Conservation (phyloP, 1,139 yeast species). For the Pneumocystis carinii region DNA sequence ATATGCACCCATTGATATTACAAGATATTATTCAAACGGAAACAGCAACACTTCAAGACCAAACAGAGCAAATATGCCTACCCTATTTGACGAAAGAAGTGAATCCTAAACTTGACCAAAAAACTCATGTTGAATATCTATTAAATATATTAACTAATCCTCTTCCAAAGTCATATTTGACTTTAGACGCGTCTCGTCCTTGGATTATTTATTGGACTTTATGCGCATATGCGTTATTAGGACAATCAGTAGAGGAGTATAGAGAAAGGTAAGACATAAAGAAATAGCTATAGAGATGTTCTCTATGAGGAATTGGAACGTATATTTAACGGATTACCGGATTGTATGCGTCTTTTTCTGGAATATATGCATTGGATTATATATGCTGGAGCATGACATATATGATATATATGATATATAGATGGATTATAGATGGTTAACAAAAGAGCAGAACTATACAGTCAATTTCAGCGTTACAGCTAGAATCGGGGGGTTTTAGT, state of each 20-base stretch:
- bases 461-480: conserved; percentile 8
- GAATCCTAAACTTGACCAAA: conserved; percentile 1
- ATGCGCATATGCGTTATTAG: conserved; percentile 38
- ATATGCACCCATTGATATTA: not conserved
- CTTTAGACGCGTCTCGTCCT: conserved; percentile 73
- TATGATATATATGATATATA: not conserved
- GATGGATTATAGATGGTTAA: not conserved
- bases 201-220: conserved; percentile 83
- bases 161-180: conserved; percentile 36
- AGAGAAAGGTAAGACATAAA: not conserved
- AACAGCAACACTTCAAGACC: not conserved
- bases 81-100: not conserved
- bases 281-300: not conserved
- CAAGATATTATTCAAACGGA: not conserved
- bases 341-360: not conserved
- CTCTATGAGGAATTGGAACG: not conserved
- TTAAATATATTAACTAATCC: conserved; percentile 29
- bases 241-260: conserved; percentile 15
- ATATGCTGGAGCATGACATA: not conserved
- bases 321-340: not conserved
- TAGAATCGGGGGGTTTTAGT: conserved; percentile 49
- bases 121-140: conserved; percentile 30
- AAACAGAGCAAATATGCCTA: not conserved
- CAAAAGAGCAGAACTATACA: conserved; percentile 24
- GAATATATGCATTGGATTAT: conserved; percentile 11